phyloP scores from a whole-genome alignment of 1,284 basidiomycete genomes.

The Cutaneotrichosporon sp. region DNA sequence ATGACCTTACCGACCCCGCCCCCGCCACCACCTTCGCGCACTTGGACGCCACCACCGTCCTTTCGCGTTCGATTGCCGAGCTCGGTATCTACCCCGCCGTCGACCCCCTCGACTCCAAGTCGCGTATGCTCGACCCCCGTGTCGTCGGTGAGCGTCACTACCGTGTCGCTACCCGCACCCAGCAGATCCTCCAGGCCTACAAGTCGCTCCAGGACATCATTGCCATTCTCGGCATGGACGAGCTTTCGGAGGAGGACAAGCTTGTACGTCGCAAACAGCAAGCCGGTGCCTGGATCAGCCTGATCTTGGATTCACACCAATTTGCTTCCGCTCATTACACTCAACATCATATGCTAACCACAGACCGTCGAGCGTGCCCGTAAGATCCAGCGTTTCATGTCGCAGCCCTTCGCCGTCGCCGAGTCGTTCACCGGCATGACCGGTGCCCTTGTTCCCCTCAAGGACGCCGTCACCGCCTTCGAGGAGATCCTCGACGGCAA shows the following conservation, averaged over 20 bases:
- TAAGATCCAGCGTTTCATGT: constrained; percentile 91
- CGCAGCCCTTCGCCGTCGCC: constrained; percentile 96
- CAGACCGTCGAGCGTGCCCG: constrained; percentile 63
- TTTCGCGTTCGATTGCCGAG: constrained; percentile 98
- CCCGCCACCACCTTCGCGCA: constrained; percentile 99
- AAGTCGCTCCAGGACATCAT: constrained; percentile 88
- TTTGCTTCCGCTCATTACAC: not conserved
- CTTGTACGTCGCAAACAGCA: constrained; percentile 58
- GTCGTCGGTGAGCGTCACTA: constrained; percentile 93
- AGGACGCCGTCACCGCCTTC: constrained; percentile 90
- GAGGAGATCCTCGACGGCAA: constrained; percentile 88
- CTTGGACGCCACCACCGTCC: constrained; percentile 98
- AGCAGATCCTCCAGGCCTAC: constrained; percentile 99
- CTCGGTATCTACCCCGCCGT: constrained; percentile 99
- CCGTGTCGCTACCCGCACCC: constrained; percentile 88
- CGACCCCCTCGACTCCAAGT: constrained; percentile 98
- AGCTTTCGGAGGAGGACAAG: constrained; percentile 99
- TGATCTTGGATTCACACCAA: too few species aligned
- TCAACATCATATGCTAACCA: not conserved
- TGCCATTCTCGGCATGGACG: constrained; percentile 89
- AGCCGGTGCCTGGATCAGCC: not conserved
- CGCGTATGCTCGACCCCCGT: constrained; percentile 98
- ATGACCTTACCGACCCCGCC: constrained; percentile 99
- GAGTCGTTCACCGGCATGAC: constrained; percentile 99
- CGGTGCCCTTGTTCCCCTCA: constrained; percentile 89